Evolutionary conservation across 2,329 filamentous ascomycete species (phyloP).

Genomic region (Teratosphaeriaceae sp.): DNA sequence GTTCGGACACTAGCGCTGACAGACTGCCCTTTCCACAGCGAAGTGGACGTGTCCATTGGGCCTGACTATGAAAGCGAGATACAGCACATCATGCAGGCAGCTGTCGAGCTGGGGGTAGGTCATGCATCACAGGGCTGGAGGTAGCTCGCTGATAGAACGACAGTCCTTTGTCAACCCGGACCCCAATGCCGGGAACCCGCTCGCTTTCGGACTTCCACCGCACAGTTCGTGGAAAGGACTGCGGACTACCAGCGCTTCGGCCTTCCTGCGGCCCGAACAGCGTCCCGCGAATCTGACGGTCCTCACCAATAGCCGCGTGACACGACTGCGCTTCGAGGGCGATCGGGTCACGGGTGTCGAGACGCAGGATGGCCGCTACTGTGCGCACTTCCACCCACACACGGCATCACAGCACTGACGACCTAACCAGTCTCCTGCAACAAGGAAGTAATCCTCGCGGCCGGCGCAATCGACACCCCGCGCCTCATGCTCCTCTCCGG

Average conservation of each 20-base stretch:
- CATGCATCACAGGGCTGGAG: too few relatives aligned
- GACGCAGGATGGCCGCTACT: background rate
- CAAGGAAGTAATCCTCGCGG: conserved; percentile 51
- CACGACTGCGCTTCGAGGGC: background rate
- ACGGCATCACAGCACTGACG: background rate
- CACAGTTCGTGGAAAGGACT: background rate
- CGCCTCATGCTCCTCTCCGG: conserved; percentile 55
- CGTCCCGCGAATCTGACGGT: background rate
- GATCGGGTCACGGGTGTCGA: background rate
- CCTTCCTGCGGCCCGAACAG: background rate
- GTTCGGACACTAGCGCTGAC: background rate
- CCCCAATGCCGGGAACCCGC: background rate
- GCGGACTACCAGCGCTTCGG: background rate
- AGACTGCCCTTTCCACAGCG: background rate
- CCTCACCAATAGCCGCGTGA: background rate
- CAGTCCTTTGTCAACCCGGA: background rate
- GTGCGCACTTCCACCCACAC: background rate
- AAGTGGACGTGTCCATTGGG: background rate
- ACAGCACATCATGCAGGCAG: too few relatives aligned
- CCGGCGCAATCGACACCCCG: conserved; percentile 50
- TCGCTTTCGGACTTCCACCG: background rate
- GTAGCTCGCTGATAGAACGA: too few relatives aligned
- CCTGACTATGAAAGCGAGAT: background rate
- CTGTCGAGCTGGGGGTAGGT: too few relatives aligned
- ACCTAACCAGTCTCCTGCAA: background rate